These are phyloP conservation scores for Viridothelium virens DNA, from an alignment of 495 filamentous ascomycete genomes.

Conservation along the genomic window DNA sequence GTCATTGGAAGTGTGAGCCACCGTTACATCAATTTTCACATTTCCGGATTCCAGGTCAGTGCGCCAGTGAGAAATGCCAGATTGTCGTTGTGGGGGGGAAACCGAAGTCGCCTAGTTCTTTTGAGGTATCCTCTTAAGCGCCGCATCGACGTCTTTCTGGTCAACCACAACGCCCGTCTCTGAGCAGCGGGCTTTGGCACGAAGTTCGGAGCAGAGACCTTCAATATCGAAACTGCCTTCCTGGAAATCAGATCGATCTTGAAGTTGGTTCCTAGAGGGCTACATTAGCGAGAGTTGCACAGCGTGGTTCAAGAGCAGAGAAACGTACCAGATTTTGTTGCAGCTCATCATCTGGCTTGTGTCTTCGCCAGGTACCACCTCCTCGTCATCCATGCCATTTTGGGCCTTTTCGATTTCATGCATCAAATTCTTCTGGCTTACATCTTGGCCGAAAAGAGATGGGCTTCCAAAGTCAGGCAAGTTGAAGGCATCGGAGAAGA, in stretches of 20 bases:
- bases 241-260: constrained; percentile 76
- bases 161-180: constrained; percentile 88
- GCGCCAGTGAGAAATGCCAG: neutral
- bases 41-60: neutral
- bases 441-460: constrained; percentile 55
- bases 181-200: constrained; percentile 92
- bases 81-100: neutral
- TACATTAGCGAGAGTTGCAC: constrained; percentile 20
- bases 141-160: constrained; percentile 70
- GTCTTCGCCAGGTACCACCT: constrained; percentile 55
- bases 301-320: neutral
- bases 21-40: neutral
- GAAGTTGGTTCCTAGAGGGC: constrained; percentile 73
- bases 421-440: constrained; percentile 49
- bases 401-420: constrained; percentile 61
- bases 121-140: constrained; percentile 25
- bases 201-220: constrained; percentile 82
- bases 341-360: constrained; percentile 65
- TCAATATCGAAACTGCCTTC: constrained; percentile 89
- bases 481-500: constrained; percentile 85
- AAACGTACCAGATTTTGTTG: constrained; percentile 83
- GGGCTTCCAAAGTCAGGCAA: constrained; percentile 62
- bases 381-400: constrained; percentile 61
- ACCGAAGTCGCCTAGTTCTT: neutral
- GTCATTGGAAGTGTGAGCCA: neutral